These are phyloP conservation scores for Lanzia echinophila DNA, from an alignment of 2,329 filamentous ascomycete genomes.

Conservation along the genomic window DNA sequence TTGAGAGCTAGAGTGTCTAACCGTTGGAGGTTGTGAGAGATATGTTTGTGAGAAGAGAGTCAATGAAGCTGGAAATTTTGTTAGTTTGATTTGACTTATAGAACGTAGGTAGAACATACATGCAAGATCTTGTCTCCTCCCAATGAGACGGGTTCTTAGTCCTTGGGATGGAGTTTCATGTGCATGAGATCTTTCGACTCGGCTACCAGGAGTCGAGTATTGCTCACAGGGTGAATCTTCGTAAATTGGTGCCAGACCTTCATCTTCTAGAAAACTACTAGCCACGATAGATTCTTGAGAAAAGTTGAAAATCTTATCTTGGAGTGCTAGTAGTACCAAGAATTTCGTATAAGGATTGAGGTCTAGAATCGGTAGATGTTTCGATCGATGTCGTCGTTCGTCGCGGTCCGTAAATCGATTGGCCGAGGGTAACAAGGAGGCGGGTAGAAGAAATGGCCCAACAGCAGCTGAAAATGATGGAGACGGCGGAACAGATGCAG, in stretches of 20 bases:
- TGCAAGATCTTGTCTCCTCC: constrained; percentile 4
- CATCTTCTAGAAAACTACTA: constrained; percentile 16
- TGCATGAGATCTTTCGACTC: neutral
- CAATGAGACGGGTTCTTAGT: neutral
- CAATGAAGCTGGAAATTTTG: neutral
- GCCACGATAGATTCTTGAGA: constrained; percentile 18
- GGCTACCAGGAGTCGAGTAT: neutral
- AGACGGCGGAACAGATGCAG: constrained; percentile 18
- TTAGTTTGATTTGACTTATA: neutral
- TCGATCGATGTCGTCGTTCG: neutral
- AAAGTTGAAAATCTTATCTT: constrained; percentile 18
- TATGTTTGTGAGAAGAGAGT: constrained; percentile 15
- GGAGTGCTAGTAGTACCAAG: constrained; percentile 19
- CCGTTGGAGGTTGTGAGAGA: neutral
- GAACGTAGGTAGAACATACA: constrained; percentile 5
- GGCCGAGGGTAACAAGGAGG: neutral
- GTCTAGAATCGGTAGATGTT: constrained; percentile 14
- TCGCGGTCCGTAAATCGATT: no score
- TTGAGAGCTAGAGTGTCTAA: constrained; percentile 7
- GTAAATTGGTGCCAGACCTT: neutral
- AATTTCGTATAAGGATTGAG: constrained; percentile 23
- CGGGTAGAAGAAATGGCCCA: constrained; percentile 19
- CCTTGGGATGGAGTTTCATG: neutral
- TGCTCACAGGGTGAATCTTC: neutral
- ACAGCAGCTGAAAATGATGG: constrained; percentile 19